Conservation (phyloP, 305 asterid genomes). For the Fraxinus platypoda region DNA sequence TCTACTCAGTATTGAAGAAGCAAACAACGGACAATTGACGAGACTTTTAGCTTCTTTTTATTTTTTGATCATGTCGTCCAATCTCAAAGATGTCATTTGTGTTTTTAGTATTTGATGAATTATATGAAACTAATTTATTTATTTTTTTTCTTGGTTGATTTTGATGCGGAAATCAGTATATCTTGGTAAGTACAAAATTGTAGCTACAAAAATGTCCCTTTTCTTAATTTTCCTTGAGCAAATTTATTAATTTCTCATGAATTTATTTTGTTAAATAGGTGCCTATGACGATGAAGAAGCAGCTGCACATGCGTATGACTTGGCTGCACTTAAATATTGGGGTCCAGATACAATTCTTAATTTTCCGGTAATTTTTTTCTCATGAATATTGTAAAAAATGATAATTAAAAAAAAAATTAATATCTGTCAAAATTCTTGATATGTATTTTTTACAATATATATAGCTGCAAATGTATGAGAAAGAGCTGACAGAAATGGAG, state of each 20-base stretch:
- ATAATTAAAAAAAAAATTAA: not conserved
- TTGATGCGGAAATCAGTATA: conserved; percentile 56
- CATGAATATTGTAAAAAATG: not conserved
- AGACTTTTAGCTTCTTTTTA: not conserved
- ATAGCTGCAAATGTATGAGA: conserved; percentile 62
- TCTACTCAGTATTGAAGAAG: not conserved
- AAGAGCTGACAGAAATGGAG: conserved; percentile 64
- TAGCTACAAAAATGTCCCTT: not conserved
- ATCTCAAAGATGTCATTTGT: not conserved
- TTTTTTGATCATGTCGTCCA: not conserved
- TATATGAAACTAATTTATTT: not conserved
- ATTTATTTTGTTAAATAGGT: conserved; percentile 35
- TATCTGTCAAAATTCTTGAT: not conserved
- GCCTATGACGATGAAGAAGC: conserved; percentile 87
- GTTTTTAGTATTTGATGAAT: not conserved
- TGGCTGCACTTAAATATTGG: conserved; percentile 93
- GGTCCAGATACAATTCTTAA: conserved; percentile 79
- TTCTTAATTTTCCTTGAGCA: not conserved
- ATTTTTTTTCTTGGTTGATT: conserved; percentile 2
- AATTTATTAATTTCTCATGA: not conserved
- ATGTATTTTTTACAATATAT: not conserved
- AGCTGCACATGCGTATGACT: conserved; percentile 87
- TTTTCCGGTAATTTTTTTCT: conserved; percentile 52
- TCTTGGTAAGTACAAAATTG: conserved; percentile 52
- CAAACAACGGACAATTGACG: not conserved